Base-by-base conservation (phyloP, 2,329 filamentous ascomycete genomes). In the Colletotrichum sp. region DNA sequence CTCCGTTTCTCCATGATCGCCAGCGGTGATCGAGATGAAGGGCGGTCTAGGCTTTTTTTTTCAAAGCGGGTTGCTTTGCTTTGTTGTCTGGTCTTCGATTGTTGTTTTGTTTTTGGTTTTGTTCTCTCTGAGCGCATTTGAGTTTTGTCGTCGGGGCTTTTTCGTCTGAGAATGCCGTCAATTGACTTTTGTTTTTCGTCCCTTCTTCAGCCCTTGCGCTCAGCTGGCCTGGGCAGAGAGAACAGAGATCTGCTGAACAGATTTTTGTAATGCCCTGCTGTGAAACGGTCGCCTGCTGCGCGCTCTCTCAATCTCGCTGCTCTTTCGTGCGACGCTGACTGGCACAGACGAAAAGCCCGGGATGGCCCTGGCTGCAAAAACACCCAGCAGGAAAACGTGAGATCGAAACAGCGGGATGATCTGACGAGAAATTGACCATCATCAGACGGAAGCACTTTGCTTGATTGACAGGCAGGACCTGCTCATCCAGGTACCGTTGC, bases 391-490 rank as follows among this genome's bases (percentile, higher is more conserved):
- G 39, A 52, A 55, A 57, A 71, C 60, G 60, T 52, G 59, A 71
- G 68, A 75, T 67, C 30, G 73, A 73, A 75, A 75, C 73, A 59
- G 32, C 70, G 70, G 73, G 64, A 75, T 64, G 64, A 75, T 75
- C 70, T 75, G 70, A 63, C 68, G 64, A 52, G 32, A 65, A 63
- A 63, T 64, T 57, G 68, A 39, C 28, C 26, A 68, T 43, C 52
- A 61, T 64, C 63, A 34, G 73, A 75, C 63, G 73, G 69, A 68
- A 36, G 36, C 55, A 36, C 4, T 59, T 57, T 63, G 66, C 24
- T 10, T 28, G 28, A 24, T n/a, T n/a, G n/a, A n/a, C n/a, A n/a
- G n/a, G n/a, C 43, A 67, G 43, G 10, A 52, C 24, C 16, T 21
- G 21, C 34, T 48, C n/a, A 48, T 43, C 36, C 34, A 43, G 63